Evolutionary conservation across 2,329 filamentous ascomycete species (phyloP), one percentile per base, ranked within the genome.

Genomic region (Podosphaera leucotricha): DNA sequence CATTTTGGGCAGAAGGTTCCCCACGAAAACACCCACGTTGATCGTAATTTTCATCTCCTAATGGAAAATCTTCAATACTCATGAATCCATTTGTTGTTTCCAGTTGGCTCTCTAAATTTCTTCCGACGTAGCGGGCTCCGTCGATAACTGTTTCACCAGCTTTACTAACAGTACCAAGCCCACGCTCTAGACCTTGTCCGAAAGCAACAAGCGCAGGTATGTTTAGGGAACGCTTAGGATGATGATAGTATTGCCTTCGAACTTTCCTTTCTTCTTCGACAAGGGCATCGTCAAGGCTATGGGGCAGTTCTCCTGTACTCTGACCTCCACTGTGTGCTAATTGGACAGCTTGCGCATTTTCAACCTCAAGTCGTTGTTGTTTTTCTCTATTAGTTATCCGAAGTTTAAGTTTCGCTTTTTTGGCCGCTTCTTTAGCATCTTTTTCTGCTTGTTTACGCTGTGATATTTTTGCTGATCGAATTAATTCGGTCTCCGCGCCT

Each of bases 401-500:
- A 8, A 41, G 43, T 38, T 50, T 53, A 2, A 28, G 44, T 44
- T 50, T 55, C n/a, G 63, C 61, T 45, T 67, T 68, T 46, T 66
- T 71, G n/a, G 75, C 72, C 1, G 65, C 62, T n/a, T 54, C 60
- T 42, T 65, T 62, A 46, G 59, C 53, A 4, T 54, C 55, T 46
- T 56, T 57, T 18, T 48, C 48, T 7, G 49, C 58, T 54, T 75
- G 66, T 56, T 87, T 79, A n/a, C 79, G 62, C 52, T 94, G 76
- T 13, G 75, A 76, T 57, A 77, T 83, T 56, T 85, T 86, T 45
- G 82, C 86, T 39, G 68, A 67, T 46, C 76, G 77, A 52, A 98
- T 81, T 36, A 98, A 64, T 19, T 83, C 75, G 0, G 84, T 94
- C 60, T 95, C 80, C 1, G 87, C 87, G 7, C 62, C 62, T 56